Evolutionary conservation across 2,329 filamentous ascomycete species (phyloP), one percentile per base, ranked within the genome.

Genomic region (Colletotrichum scovillei): DNA sequence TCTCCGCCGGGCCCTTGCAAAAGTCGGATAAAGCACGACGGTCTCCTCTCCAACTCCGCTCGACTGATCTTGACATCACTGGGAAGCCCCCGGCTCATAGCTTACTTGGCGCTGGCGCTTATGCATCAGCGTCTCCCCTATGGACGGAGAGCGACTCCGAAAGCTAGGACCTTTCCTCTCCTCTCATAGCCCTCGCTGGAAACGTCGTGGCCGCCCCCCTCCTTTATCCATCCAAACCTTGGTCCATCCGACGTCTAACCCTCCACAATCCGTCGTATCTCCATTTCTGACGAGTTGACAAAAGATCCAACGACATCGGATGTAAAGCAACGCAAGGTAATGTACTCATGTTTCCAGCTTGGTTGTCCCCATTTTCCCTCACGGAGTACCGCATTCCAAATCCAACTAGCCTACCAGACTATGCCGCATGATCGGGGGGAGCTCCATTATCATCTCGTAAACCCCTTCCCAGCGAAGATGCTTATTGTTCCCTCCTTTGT

Each of bases 41-140:
- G 46, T 68, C 49, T 63, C 32, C 67, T 49, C 35, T 42, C 35
- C 55, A 73, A 71, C 71, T 66, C 67, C 67, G 67, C 67, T 65
- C 46, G 62, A 66, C 46, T 70, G 67, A 66, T 71, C 42, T 73
- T 73, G 67, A 73, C 71, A 73, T 71, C 67, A 71, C 67, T 42
- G 32, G 62, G 67, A 73, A 26, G 24, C 60, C 46, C 63, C 67
- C 62, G 35, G 62, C 60, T 35, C 56, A 58, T 30, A 62, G 66
- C 28, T 58, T 32, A 53, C 59, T 69, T 69, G 69, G 58, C 65
- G 58, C 58, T n/a, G 65, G 58, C 69, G 65, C 65, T 52, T 69
- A 72, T 42, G 69, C 69, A 69, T 11, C 57, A 69, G 65, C 49
- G 35, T 35, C 55, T 26, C 35, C 26, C 60, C 60, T 52, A 55